phyloP scores from a whole-genome alignment of 1,284 basidiomycete genomes.

The Papiliotrema flavescens region DNA sequence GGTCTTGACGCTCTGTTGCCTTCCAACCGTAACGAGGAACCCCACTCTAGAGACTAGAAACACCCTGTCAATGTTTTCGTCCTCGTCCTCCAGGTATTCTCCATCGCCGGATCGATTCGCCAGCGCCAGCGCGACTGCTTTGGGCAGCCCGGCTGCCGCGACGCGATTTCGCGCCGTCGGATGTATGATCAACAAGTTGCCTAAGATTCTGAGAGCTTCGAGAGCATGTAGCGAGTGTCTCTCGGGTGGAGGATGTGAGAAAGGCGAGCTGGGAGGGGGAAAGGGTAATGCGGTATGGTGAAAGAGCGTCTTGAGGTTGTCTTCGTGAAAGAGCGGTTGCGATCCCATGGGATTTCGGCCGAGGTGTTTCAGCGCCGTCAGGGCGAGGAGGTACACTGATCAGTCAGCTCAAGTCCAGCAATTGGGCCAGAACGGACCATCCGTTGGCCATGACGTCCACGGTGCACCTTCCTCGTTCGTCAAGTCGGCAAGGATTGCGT shows the following conservation, averaged over 20 bases:
- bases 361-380: conserved; percentile 69
- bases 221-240: conserved; percentile 11
- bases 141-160: conserved; percentile 20
- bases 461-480: conserved; percentile 52
- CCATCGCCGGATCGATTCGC: conserved; percentile 14
- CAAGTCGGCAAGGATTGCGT: conserved; percentile 61
- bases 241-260: conserved; percentile 2
- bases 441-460: conserved; percentile 26
- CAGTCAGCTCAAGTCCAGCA: background rate
- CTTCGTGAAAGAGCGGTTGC: conserved; percentile 54
- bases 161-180: conserved; percentile 22
- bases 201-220: conserved; percentile 36
- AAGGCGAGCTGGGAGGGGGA: conserved; percentile 1
- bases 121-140: conserved; percentile 29
- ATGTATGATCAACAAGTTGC: conserved; percentile 38
- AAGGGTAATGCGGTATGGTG: conserved; percentile 34
- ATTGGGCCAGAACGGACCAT: conserved; percentile 16
- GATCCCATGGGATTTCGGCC: conserved; percentile 70
- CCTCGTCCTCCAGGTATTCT: conserved; percentile 1
- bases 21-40: conserved; percentile 40
- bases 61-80: conserved; percentile 23
- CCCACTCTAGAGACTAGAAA: conserved; percentile 43
- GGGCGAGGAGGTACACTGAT: conserved; percentile 50
- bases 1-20: conserved; percentile 19
- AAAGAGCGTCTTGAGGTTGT: conserved; percentile 25